These are phyloP conservation scores for Moesziomyces parantarcticus DNA, from an alignment of 1,284 basidiomycete genomes.

Conservation along the genomic window DNA sequence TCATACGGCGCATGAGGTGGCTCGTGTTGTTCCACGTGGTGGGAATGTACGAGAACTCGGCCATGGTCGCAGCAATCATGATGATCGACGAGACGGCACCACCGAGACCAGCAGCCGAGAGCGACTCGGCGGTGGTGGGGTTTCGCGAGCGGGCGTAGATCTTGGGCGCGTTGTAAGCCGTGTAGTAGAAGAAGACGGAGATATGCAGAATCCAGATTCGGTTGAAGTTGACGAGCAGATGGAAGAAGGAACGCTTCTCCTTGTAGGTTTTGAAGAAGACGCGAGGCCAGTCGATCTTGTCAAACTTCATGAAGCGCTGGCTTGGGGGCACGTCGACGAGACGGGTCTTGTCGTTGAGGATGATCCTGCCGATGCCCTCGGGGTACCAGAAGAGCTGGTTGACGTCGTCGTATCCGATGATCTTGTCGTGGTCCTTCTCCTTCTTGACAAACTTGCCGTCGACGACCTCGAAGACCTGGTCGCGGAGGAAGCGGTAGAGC, in stretches of 20 bases:
- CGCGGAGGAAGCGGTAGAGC: constrained; percentile 95
- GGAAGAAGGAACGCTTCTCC: constrained; percentile 67
- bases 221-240: constrained; percentile 68
- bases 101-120: constrained; percentile 65
- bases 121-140: constrained; percentile 55
- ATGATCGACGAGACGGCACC: constrained; percentile 65
- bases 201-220: constrained; percentile 68
- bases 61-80: constrained; percentile 66
- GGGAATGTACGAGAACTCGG: constrained; percentile 66
- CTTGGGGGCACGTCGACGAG: constrained; percentile 69
- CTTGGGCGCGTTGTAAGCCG: constrained; percentile 83
- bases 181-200: constrained; percentile 68
- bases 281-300: constrained; percentile 67
- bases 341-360: constrained; percentile 83
- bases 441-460: constrained; percentile 91
- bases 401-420: constrained; percentile 98
- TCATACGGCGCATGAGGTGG: constrained; percentile 63
- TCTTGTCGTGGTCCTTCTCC: constrained; percentile 91
- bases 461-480: constrained; percentile 96
- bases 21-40: constrained; percentile 68
- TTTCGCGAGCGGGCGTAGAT: constrained; percentile 77
- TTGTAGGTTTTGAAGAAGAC: constrained; percentile 68
- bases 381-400: constrained; percentile 99
- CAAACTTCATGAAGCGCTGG: constrained; percentile 68
- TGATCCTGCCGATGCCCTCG: constrained; percentile 93